phyloP scores from a whole-genome alignment of 352 stramenopile species.

The Pythium guiyangense region DNA sequence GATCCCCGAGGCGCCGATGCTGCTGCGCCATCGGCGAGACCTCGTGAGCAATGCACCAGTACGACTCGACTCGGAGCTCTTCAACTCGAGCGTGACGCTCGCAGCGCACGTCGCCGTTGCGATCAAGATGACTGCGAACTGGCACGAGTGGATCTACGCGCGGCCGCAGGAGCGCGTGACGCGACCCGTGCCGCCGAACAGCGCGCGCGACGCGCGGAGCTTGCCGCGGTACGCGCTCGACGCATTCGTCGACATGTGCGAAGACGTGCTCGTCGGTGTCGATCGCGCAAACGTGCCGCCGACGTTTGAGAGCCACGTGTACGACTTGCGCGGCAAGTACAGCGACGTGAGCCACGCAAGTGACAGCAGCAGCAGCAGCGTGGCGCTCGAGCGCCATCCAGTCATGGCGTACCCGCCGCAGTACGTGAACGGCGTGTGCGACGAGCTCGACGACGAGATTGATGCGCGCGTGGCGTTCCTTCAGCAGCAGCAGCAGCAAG shows the following conservation, averaged over 20 bases:
- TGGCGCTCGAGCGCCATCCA: slow-evolving; percentile 8
- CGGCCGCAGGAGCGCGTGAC: slow-evolving; percentile 12
- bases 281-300: slow-evolving; percentile 36
- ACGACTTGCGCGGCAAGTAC: slow-evolving; percentile 25
- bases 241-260: slow-evolving; percentile 49
- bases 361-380: neutral
- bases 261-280: slow-evolving; percentile 28
- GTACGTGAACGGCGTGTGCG: slow-evolving; percentile 46
- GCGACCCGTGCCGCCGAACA: slow-evolving; percentile 19
- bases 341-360: slow-evolving; percentile 1
- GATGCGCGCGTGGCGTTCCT: slow-evolving; percentile 38
- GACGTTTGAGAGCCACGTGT: slow-evolving; percentile 36
- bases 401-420: slow-evolving; percentile 46
- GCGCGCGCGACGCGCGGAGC: slow-evolving; percentile 5
- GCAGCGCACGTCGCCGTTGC: slow-evolving; percentile 58
- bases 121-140: slow-evolving; percentile 69
- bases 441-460: slow-evolving; percentile 47
- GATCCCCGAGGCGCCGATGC: slow-evolving; percentile 34
- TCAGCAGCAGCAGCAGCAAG: slow-evolving; percentile 15
- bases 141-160: slow-evolving; percentile 81
- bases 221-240: slow-evolving; percentile 42
- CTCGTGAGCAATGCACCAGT: neutral
- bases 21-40: slow-evolving; percentile 1
- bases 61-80: slow-evolving; percentile 9
- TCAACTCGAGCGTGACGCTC: slow-evolving; percentile 51